Evolutionary conservation across 2,329 filamentous ascomycete genomes (phyloP).

Genomic region (Paracamarosporium sp.): DNA sequence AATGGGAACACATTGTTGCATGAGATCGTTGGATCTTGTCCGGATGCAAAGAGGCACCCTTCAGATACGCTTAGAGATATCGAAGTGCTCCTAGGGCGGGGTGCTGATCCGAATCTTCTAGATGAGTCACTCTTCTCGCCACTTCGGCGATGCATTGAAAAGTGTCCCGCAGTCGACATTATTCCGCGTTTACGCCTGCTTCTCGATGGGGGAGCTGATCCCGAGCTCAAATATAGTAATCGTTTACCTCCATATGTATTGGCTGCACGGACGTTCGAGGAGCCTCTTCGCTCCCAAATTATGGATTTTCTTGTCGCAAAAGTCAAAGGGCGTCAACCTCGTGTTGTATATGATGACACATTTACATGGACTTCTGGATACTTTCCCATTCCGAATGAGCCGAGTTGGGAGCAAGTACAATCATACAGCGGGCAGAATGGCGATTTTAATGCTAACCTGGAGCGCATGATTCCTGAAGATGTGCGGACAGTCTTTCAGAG

Average conservation of each 20-base stretch:
- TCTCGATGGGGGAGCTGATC: slow-evolving; percentile 38
- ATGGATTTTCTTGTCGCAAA: slow-evolving; percentile 33
- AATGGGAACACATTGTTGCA: slow-evolving; percentile 33
- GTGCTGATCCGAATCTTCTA: slow-evolving; percentile 33
- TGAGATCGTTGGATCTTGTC: slow-evolving; percentile 38
- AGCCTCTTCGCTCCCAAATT: slow-evolving; percentile 30
- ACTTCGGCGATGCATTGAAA: slow-evolving; percentile 33
- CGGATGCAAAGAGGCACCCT: slow-evolving; percentile 38
- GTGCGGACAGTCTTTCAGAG: slow-evolving; percentile 26
- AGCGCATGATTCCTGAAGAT: slow-evolving; percentile 32
- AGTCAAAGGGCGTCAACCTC: slow-evolving; percentile 24
- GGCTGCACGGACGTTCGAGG: slow-evolving; percentile 35
- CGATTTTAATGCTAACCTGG: slow-evolving; percentile 27
- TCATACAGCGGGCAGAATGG: slow-evolving; percentile 23
- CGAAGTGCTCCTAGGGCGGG: slow-evolving; percentile 31
- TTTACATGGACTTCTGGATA: slow-evolving; percentile 25
- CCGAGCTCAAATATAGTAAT: slow-evolving; percentile 28
- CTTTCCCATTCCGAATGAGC: slow-evolving; percentile 36
- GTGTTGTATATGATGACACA: slow-evolving; percentile 14
- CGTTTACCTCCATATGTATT: slow-evolving; percentile 30
- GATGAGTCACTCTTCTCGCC: slow-evolving; percentile 26
- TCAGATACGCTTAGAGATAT: slow-evolving; percentile 39
- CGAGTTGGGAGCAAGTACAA: slow-evolving; percentile 32
- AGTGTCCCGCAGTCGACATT: slow-evolving; percentile 36
- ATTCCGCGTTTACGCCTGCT: slow-evolving; percentile 30